Conservation (phyloP, 2,329 filamentous ascomycete species). For the Westerdykella sp. region DNA sequence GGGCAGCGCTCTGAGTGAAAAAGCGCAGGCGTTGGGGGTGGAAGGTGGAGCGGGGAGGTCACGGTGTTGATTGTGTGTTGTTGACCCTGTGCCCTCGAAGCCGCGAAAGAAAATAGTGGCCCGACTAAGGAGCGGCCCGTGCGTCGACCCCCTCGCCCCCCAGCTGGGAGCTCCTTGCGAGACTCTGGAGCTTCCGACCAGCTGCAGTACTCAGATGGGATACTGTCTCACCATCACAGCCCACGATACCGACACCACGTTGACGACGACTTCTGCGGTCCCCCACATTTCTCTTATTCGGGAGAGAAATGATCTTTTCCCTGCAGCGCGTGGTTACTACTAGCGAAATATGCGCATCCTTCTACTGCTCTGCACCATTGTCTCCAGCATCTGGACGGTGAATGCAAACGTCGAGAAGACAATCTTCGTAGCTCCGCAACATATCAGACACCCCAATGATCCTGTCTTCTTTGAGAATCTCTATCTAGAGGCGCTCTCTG, state of each 20-base stretch:
- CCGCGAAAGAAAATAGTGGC: not conserved
- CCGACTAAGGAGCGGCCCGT: not conserved
- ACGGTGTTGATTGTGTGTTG: constrained; percentile 13
- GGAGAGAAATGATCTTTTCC: not conserved
- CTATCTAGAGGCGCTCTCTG: constrained; percentile 59
- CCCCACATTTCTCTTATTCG: not conserved
- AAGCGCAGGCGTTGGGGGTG: constrained; percentile 6
- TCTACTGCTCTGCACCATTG: constrained; percentile 25
- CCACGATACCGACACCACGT: not conserved
- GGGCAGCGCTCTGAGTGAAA: constrained; percentile 1
- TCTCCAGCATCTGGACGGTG: constrained; percentile 30
- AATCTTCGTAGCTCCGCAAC: constrained; percentile 71
- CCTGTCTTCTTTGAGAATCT: constrained; percentile 52
- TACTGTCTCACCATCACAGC: too few species aligned
- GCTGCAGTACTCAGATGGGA: too few species aligned
- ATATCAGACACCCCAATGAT: constrained; percentile 49
- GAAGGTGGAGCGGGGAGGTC: constrained; percentile 8
- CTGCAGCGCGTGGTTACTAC: constrained; percentile 11
- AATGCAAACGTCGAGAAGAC: constrained; percentile 82
- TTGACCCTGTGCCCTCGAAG: constrained; percentile 7
- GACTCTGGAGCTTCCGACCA: too few species aligned
- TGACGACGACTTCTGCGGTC: not conserved
- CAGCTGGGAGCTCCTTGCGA: too few species aligned
- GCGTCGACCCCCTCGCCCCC: not conserved
- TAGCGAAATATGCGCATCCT: constrained; percentile 31